Evolutionary conservation across 345 rosid genomes (phyloP).

Genomic region (Eucalyptus cloeziana): DNA sequence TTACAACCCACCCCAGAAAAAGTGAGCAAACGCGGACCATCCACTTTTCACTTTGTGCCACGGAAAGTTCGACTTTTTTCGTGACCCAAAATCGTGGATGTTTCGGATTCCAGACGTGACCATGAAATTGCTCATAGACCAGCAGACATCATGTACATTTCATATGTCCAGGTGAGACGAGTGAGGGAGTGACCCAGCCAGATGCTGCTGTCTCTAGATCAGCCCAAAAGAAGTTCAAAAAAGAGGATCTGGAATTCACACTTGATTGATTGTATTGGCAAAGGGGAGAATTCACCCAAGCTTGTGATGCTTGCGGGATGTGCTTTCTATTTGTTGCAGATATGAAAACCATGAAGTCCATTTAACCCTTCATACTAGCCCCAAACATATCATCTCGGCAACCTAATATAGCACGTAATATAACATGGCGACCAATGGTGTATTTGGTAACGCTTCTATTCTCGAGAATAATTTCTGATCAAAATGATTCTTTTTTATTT

Average conservation of each 20-base stretch:
- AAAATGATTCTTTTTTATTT: too few relatives aligned
- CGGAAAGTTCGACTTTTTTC: not conserved
- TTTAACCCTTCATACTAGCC: not conserved
- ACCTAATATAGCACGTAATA: not conserved
- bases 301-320: not conserved
- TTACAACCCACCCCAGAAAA: not conserved
- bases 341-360: not conserved
- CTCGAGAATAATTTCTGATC: fast-evolving
- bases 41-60: not conserved
- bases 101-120: not conserved
- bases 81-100: not conserved
- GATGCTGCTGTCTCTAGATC: not conserved
- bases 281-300: not conserved
- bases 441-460: too few relatives aligned
- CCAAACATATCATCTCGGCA: not conserved
- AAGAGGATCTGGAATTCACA: not conserved
- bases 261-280: not conserved
- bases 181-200: not conserved
- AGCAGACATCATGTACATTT: not conserved
- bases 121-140: not conserved
- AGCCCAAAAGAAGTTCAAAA: not conserved
- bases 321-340: not conserved
- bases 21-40: not conserved
- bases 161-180: not conserved
- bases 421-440: not conserved